phyloP scores from a whole-genome alignment of 2,329 filamentous ascomycete species.

The Aspergillus transmontanensis region DNA sequence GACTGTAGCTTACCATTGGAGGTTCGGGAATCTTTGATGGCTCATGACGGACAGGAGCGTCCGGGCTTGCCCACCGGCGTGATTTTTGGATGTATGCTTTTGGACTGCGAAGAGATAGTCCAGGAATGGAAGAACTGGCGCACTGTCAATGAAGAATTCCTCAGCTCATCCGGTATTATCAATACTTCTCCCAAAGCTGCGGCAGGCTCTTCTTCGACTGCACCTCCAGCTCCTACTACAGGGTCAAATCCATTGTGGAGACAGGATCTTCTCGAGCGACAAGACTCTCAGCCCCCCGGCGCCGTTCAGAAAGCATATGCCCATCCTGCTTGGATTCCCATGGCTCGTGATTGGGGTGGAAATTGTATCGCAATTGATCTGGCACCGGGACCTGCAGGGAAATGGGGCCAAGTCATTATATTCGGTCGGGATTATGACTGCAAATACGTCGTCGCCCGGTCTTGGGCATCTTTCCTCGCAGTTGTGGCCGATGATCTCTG shows the following conservation, averaged over 20 bases:
- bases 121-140: slow-evolving; percentile 98
- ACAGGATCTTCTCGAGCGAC: slow-evolving; percentile 78
- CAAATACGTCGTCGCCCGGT: slow-evolving; percentile 93
- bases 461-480: slow-evolving; percentile 86
- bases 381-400: slow-evolving; percentile 83
- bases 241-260: slow-evolving; percentile 72
- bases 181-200: slow-evolving; percentile 71
- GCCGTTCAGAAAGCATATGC: slow-evolving; percentile 91
- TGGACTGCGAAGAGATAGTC: slow-evolving; percentile 97
- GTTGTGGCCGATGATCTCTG: slow-evolving; percentile 85
- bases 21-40: slow-evolving; percentile 83
- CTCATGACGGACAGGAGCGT: slow-evolving; percentile 97
- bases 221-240: slow-evolving; percentile 51
- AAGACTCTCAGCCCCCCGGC: slow-evolving; percentile 84
- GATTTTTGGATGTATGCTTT: slow-evolving; percentile 89
- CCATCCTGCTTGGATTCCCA: slow-evolving; percentile 91
- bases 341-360: slow-evolving; percentile 96
- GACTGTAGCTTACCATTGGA: slow-evolving; percentile 93
- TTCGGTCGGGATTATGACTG: slow-evolving; percentile 98
- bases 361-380: slow-evolving; percentile 96
- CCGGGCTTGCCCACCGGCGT: slow-evolving; percentile 88
- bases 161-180: slow-evolving; percentile 60
- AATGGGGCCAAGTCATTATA: slow-evolving; percentile 95
- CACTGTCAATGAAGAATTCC: slow-evolving; percentile 85
- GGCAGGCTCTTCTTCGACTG: slow-evolving; percentile 61